Evolutionary conservation across 1,284 basidiomycete genomes (phyloP).

Genomic region (Coniferiporia weirii): DNA sequence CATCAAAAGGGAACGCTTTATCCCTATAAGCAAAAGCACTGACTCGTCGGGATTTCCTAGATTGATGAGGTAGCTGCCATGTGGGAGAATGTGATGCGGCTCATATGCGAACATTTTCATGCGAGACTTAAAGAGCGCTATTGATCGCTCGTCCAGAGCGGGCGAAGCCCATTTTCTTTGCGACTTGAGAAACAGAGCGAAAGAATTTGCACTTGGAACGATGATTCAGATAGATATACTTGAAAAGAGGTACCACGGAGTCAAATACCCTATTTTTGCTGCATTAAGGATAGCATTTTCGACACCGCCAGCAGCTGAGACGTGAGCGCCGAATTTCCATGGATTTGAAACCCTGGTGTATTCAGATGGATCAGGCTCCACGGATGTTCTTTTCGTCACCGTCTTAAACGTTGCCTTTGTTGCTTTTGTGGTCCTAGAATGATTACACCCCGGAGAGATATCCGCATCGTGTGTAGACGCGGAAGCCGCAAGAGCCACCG

Average conservation of each 20-base stretch:
- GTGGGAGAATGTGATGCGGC: slow-evolving; percentile 61
- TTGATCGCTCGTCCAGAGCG: slow-evolving; percentile 44
- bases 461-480: no score
- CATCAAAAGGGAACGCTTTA: background rate
- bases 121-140: slow-evolving; percentile 50
- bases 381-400: background rate
- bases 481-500: no score
- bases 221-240: background rate
- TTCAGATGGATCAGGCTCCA: background rate
- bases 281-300: slow-evolving; percentile 73
- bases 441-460: no score
- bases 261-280: slow-evolving; percentile 56
- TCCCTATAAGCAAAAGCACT: slow-evolving; percentile 24
- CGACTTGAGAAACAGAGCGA: slow-evolving; percentile 81
- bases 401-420: background rate
- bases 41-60: slow-evolving; percentile 76
- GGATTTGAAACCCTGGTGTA: background rate
- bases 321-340: slow-evolving; percentile 66
- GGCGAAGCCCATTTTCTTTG: slow-evolving; percentile 77
- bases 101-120: slow-evolving; percentile 58
- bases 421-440: no score
- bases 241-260: background rate
- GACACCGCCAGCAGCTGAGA: slow-evolving; percentile 75
- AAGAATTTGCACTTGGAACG: slow-evolving; percentile 62
- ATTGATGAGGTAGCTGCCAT: slow-evolving; percentile 84